Conservation (phyloP, 345 rosid species). For the Eucalyptus pauciflora region DNA sequence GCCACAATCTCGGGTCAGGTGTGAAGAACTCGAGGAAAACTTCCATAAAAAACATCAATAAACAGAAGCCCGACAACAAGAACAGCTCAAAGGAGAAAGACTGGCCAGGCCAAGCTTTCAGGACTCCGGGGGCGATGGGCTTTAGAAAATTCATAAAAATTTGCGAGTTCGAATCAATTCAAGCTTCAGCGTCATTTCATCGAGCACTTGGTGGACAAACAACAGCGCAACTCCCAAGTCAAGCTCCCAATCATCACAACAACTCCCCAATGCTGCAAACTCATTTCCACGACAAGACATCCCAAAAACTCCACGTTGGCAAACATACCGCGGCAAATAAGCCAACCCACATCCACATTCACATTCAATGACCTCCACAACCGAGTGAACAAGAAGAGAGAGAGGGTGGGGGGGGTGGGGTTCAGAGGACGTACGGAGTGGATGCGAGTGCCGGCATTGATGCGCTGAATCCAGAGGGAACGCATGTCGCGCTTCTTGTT, state of each 20-base stretch:
- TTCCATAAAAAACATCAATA: background rate
- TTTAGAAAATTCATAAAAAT: background rate
- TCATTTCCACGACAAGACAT: background rate
- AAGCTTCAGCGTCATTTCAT: background rate
- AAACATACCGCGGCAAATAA: background rate
- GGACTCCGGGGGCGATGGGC: background rate
- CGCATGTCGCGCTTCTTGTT: constrained; percentile 98
- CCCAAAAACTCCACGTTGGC: background rate
- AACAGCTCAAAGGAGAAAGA: background rate
- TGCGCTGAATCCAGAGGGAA: constrained; percentile 91
- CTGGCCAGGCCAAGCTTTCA: background rate
- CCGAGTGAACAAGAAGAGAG: background rate
- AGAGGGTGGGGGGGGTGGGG: background rate
- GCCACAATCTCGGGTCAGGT: background rate
- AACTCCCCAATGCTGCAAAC: background rate
- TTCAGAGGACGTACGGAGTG: constrained; percentile 46
- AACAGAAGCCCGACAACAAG: background rate
- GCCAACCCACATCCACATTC: background rate
- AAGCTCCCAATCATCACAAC: background rate
- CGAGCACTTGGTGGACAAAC: background rate
- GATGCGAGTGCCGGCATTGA: constrained; percentile 82
- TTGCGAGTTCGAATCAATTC: background rate
- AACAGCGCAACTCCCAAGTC: background rate
- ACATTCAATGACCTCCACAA: background rate
- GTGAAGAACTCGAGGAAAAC: background rate